phyloP scores from a whole-genome alignment of 2,329 filamentous ascomycete species.

The Apiospora pterosperma region DNA sequence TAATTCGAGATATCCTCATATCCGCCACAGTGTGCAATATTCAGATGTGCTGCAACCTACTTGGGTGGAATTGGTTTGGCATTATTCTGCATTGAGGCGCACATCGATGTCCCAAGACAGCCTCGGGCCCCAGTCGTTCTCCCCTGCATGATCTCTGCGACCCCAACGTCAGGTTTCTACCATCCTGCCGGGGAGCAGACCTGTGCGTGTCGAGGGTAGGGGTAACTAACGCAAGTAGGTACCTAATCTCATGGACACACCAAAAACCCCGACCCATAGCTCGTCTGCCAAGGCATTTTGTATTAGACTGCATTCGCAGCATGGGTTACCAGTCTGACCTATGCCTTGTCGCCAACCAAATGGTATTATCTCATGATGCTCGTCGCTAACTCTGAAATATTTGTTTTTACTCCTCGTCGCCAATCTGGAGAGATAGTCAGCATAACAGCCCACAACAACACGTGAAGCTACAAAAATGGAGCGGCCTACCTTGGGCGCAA shows the following conservation, averaged over 20 bases:
- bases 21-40: not conserved
- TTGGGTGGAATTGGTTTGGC: slow-evolving; percentile 6
- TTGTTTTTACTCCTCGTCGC: slow-evolving; percentile 54
- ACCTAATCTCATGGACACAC: not conserved
- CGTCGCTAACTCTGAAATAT: slow-evolving; percentile 6
- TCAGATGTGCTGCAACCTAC: not conserved
- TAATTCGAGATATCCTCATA: not conserved
- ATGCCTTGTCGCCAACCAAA: not conserved
- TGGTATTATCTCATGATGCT: slow-evolving; percentile 11
- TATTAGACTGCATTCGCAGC: not conserved
- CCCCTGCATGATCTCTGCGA: not conserved
- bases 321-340: not conserved
- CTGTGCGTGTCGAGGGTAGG: not conserved
- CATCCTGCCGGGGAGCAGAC: not conserved
- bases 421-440: slow-evolving; percentile 52
- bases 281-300: not conserved
- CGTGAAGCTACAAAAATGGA: not conserved
- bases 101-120: not conserved
- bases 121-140: not conserved
- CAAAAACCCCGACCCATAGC: not conserved
- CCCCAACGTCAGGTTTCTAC: not conserved
- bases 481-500: slow-evolving; percentile 84
- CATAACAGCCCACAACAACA: not conserved
- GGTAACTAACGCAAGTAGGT: not conserved
- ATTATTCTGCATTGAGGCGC: slow-evolving; percentile 5